Evolutionary conservation across 495 filamentous ascomycete genomes (phyloP), one percentile per base, ranked within the genome.

Genomic region (Penicillium arizonense): DNA sequence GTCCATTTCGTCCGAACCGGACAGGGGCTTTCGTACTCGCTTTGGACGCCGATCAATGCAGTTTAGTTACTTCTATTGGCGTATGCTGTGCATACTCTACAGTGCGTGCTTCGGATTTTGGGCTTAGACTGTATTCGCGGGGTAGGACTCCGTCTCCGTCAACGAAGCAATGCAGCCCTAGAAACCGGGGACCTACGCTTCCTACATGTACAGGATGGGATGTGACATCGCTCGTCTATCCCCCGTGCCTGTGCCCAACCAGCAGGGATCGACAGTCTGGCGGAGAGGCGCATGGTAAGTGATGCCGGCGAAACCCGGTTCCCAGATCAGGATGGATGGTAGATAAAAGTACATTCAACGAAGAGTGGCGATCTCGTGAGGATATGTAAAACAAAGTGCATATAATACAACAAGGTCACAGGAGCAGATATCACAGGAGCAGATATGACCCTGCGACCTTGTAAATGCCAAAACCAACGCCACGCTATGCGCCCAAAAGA

Each of bases 401-500:
- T 64, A 61, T 57, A 61, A 53, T 65, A 67, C 61, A 64, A 47
- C 44, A 41, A 57, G 53, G 51, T 52, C 36, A 28, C 49, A 33
- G 37, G 44, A 33, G 10, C 24, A 53, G 24, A 23, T 35, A 35
- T 48, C 36, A 28, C 49, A 33, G 37, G 44, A 33, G 10, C 24
- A 53, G 24, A 23, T 35, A 35, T 48, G 34, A 50, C 50, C 52
- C 52, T 52, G 55, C 60, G 49, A 44, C 37, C 57, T 65, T 41
- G 40, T 58, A 66, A 73, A 69, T 62, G 56, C 54, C 59, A 62
- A 67, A 30, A 63, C 64, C 71, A 66, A 74, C 73, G 68, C 73
- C 73, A 72, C 69, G 73, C 73, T 76, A 76, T 76, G 70, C 67
- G 68, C 62, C 62, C 61, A 68, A 69, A 67, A 51, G 60, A 36